Evolutionary conservation across 805 yeast species (phyloP), one percentile per base, ranked within the genome.

Genomic region (Ogataea pignaliae): DNA sequence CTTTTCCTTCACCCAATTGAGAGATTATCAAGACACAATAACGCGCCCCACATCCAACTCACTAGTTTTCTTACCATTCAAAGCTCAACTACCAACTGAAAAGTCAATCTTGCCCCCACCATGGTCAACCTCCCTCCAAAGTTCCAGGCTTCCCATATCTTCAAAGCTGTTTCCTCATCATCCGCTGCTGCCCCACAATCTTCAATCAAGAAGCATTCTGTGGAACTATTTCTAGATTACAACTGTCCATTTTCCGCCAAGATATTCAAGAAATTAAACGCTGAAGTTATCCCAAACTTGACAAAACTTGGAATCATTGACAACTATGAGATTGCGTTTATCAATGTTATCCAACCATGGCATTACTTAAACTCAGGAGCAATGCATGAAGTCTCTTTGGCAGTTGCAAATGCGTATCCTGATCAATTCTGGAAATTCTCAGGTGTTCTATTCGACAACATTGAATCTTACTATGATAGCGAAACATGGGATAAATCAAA

Each of bases 281-380:
- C 66, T 7, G 71, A 71, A 31, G 69, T 85, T 8, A 70, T 80
- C 34, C 89, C 88, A 15, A 48, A 57, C 28, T 63, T 82, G 38
- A 69, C 73, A 39, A 49, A 61, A 29, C 64, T 70, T 42, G 43
- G 44, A 1, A 65, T 69, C 41, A 75, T 81, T 1, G 71, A 71
- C 45, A 61, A 74, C 47, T 76, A 83, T 53, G 77, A 78, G 51
- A 73, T 86, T 48, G 76, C 80, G 10, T 78, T 83, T 61, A 74
- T 81, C 48, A 83, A 86, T 56, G 88, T 83, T 34, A 71, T 85
- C n/a, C 96, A 88, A 68, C 93, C 95, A 52, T 88, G 96, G 96
- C 96, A 88, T 61, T 83, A 90, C 36, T 34, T 55, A 3, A 78
- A 80, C 44, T 82, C 91, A 1, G 74, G 78, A 5, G 64, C 78